Conservation (phyloP, 2,329 filamentous ascomycete genomes). For the Helminthosporium solani region DNA sequence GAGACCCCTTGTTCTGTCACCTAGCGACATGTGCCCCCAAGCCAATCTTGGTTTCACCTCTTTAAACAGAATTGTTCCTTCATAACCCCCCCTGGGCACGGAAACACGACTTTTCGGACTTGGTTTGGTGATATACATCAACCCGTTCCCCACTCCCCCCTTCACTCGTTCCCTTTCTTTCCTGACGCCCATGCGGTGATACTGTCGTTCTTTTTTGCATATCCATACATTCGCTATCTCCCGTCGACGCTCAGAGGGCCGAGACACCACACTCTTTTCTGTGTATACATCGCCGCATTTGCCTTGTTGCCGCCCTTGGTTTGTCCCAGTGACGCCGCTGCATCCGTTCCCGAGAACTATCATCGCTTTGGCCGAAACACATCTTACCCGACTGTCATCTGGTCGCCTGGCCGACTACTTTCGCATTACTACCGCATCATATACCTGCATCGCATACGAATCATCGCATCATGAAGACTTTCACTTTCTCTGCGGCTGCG, state of each 20-base stretch:
- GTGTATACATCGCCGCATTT: conserved; percentile 22
- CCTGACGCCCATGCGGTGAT: conserved; percentile 23
- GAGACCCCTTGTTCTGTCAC: conserved; percentile 8
- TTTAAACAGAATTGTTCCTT: conserved; percentile 41
- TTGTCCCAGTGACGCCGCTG: conserved; percentile 8
- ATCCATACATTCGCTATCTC: conserved; percentile 28
- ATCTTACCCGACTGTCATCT: background rate
- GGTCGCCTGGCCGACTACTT: background rate
- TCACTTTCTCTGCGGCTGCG: conserved; percentile 23
- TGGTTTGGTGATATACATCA: conserved; percentile 28
- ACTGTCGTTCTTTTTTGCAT: conserved; percentile 36
- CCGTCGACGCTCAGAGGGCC: conserved; percentile 19
- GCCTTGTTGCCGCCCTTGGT: conserved; percentile 11
- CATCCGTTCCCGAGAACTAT: background rate
- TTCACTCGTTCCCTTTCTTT: conserved; percentile 21
- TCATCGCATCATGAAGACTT: conserved; percentile 31
- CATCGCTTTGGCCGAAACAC: too few relatives aligned
- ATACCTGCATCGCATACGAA: background rate
- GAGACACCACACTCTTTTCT: conserved; percentile 28
- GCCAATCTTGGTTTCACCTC: conserved; percentile 37
- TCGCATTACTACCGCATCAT: background rate
- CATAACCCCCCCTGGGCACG: conserved; percentile 34
- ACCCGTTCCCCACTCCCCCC: conserved; percentile 19
- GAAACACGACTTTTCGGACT: conserved; percentile 25
- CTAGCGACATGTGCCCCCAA: conserved; percentile 22